Evolutionary conservation across 73 alveolate species (phyloP).

Genomic region (Paramecium caudatum): DNA sequence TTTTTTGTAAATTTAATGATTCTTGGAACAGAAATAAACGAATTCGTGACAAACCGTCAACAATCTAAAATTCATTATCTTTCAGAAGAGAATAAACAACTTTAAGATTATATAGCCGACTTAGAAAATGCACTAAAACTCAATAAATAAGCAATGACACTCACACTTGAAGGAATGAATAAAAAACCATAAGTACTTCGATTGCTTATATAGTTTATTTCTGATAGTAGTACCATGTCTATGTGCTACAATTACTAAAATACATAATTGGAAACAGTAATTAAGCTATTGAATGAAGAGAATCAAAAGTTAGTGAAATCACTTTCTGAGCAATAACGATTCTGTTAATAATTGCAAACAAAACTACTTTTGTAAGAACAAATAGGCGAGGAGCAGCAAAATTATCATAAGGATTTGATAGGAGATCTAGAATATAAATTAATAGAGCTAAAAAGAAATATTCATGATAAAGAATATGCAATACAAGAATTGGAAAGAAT

Average conservation of each 20-base stretch:
- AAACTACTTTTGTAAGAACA: slow-evolving; percentile 56
- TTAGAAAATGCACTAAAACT: slow-evolving; percentile 68
- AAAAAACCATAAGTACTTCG: not conserved
- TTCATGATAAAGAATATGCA: slow-evolving; percentile 75
- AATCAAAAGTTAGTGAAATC: slow-evolving; percentile 10
- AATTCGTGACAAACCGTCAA: slow-evolving; percentile 70
- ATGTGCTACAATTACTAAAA: not conserved
- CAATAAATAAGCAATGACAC: slow-evolving; percentile 66
- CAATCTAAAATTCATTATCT: slow-evolving; percentile 68
- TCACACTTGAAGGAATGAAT: slow-evolving; percentile 15
- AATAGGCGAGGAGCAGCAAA: slow-evolving; percentile 60
- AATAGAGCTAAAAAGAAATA: slow-evolving; percentile 62
- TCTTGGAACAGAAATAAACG: slow-evolving; percentile 70
- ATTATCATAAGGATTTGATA: slow-evolving; percentile 64
- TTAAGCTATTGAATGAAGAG: slow-evolving; percentile 39
- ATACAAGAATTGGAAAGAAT: slow-evolving; percentile 68
- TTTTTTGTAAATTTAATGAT: slow-evolving; percentile 55
- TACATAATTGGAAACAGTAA: not conserved
- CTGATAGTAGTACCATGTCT: not conserved
- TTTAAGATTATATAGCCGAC: slow-evolving; percentile 65
- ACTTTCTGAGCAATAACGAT: not conserved
- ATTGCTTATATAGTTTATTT: not conserved
- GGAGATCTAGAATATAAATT: slow-evolving; percentile 72
- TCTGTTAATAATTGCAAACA: not conserved
- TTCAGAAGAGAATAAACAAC: slow-evolving; percentile 41